These are phyloP conservation scores for Tillandsia leiboldiana DNA, from an alignment of 176 grass and related monocot genomes.

Conservation along the genomic window DNA sequence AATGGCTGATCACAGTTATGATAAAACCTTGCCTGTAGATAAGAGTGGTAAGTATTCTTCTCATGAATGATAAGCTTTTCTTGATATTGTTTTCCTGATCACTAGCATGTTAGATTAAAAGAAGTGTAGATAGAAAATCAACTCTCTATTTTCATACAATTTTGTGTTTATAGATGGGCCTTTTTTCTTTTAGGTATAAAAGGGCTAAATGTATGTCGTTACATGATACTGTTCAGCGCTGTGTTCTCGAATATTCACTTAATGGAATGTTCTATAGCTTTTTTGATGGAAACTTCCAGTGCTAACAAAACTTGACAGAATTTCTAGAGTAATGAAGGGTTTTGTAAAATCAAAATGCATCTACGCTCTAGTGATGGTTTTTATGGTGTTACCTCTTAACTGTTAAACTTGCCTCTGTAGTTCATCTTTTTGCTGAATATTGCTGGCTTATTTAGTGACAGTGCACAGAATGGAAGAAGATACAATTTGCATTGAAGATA, in stretches of 20 bases:
- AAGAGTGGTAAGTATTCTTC: constrained; percentile 47
- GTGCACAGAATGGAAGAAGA: constrained; percentile 67
- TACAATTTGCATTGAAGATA: constrained; percentile 70
- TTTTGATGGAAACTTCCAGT: too few species aligned
- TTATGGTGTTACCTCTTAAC: neutral
- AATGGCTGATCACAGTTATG: constrained; percentile 20
- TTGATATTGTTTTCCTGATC: neutral
- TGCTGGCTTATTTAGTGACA: constrained; percentile 37
- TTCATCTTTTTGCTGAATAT: constrained; percentile 7
- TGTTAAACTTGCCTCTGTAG: constrained; percentile 15
- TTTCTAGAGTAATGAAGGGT: too few species aligned
- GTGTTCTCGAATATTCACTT: neutral
- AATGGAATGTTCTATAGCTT: neutral
- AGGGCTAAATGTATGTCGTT: neutral
- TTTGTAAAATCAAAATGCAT: too few species aligned
- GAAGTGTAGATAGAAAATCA: neutral
- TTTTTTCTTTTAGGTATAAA: neutral
- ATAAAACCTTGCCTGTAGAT: constrained; percentile 20
- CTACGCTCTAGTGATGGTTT: neutral
- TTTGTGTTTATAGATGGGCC: neutral
- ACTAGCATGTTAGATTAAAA: neutral
- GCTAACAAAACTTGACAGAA: too few species aligned
- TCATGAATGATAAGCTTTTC: neutral
- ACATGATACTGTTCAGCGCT: neutral
- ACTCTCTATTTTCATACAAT: neutral